phyloP scores from a whole-genome alignment of 805 yeast genomes.

The Hanseniaspora lindneri region DNA sequence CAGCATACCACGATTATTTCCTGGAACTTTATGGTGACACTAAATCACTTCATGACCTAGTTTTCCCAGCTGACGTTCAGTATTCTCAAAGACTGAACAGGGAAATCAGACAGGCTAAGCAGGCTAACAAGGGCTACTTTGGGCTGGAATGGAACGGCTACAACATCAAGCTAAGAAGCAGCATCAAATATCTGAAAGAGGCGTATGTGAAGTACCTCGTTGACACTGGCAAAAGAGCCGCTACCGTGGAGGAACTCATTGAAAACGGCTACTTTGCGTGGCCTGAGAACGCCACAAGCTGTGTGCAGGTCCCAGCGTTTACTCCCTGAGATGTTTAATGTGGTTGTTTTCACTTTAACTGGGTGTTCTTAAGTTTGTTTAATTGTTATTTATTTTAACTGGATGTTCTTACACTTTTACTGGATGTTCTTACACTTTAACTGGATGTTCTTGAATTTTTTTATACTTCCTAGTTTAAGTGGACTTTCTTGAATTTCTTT shows the following conservation, averaged over 20 bases:
- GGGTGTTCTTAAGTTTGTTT: no score
- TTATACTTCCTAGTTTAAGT: no score
- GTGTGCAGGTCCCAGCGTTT: conserved; percentile 18
- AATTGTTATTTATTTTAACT: no score
- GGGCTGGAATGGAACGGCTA: conserved; percentile 45
- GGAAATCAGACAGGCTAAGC: conserved; percentile 30
- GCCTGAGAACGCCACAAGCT: conserved; percentile 22
- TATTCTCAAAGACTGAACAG: conserved; percentile 40
- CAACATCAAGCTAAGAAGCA: conserved; percentile 35
- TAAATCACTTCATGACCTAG: conserved; percentile 40
- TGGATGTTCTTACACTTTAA: no score
- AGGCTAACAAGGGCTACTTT: conserved; percentile 31
- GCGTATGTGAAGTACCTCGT: conserved; percentile 33
- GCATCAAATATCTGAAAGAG: conserved; percentile 36
- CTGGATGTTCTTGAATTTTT: no score
- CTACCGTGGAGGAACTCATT: conserved; percentile 31
- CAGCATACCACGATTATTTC: conserved; percentile 32
- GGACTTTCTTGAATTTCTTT: no score
- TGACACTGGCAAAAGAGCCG: conserved; percentile 32
- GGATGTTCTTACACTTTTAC: neutral
- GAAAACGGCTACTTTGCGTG: conserved; percentile 30
- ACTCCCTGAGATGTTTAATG: conserved; percentile 5
- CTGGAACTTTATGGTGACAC: conserved; percentile 37
- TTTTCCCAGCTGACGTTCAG: conserved; percentile 46
- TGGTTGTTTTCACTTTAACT: no score